These are phyloP conservation scores for Hevea brasiliensis DNA, from an alignment of 345 rosid species.

Conservation along the genomic window DNA sequence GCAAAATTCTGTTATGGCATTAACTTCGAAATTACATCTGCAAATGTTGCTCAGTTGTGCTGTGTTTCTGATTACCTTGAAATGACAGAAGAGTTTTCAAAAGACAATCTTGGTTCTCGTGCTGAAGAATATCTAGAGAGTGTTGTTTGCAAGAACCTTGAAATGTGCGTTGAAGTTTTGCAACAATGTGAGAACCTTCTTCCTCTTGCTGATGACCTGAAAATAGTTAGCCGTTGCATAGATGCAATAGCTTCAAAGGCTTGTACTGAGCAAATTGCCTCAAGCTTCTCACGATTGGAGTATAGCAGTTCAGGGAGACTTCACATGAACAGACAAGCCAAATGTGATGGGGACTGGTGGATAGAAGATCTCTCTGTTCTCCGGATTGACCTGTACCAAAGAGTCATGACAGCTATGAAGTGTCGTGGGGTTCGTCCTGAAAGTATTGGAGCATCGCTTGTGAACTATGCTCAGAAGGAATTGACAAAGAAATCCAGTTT, in stretches of 20 bases:
- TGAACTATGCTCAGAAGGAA: conserved; percentile 84
- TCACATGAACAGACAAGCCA: conserved; percentile 84
- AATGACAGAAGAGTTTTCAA: conserved; percentile 86
- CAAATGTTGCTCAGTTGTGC: conserved; percentile 81
- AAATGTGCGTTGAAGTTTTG: conserved; percentile 81
- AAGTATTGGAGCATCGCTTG: conserved; percentile 86
- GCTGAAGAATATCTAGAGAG: conserved; percentile 86
- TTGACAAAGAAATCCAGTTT: conserved; percentile 73
- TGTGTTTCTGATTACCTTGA: conserved; percentile 92
- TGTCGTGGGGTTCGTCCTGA: conserved; percentile 95
- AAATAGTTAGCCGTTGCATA: conserved; percentile 70
- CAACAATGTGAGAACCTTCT: conserved; percentile 85
- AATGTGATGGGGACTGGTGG: conserved; percentile 94
- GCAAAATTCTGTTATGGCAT: conserved; percentile 94
- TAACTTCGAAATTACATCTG: conserved; percentile 82
- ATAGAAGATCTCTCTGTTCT: conserved; percentile 86
- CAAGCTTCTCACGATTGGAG: conserved; percentile 91
- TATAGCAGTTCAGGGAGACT: conserved; percentile 98
- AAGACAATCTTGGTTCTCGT: conserved; percentile 82
- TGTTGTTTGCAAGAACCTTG: conserved; percentile 83
- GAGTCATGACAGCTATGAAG: conserved; percentile 87
- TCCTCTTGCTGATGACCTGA: conserved; percentile 92
- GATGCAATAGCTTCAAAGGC: conserved; percentile 95
- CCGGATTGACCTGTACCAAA: conserved; percentile 72
- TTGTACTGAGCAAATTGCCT: conserved; percentile 88